Conservation (phyloP, 2,329 filamentous ascomycete genomes). For the Fusarium irregulare region DNA sequence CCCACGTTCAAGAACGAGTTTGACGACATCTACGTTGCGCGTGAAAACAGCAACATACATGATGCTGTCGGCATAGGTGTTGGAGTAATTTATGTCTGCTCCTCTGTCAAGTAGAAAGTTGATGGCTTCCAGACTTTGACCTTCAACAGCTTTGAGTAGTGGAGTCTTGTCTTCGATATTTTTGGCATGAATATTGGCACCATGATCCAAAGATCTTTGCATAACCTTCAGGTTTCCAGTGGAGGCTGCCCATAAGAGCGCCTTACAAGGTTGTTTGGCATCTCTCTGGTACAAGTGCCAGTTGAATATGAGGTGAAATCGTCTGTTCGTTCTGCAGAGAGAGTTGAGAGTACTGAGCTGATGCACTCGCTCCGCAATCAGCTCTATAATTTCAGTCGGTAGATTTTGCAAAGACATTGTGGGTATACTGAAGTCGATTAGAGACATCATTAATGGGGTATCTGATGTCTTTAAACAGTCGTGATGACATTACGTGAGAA, state of each 20-base stretch:
- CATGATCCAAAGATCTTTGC: not conserved
- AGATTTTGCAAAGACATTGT: slow-evolving; percentile 5
- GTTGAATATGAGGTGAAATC: not conserved
- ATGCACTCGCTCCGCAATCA: not conserved
- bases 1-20: not conserved
- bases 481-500: slow-evolving; percentile 9
- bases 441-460: accelerated
- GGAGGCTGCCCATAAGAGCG: slow-evolving; percentile 1
- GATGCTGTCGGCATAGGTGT: not conserved
- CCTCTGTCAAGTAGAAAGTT: not conserved
- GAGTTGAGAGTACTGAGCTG: not conserved
- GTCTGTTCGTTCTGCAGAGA: not conserved
- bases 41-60: not conserved
- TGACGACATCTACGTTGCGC: not conserved
- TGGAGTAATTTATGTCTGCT: not conserved
- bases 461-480: not conserved
- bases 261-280: not conserved
- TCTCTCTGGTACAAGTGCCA: not conserved
- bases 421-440: accelerated
- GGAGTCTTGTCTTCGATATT: not conserved
- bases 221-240: not conserved
- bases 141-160: not conserved
- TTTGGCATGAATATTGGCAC: not conserved
- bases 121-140: not conserved
- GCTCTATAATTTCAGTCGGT: slow-evolving; percentile 10